Base-by-base conservation (phyloP, 2,329 filamentous ascomycete species). In the Alternaria brassicae region DNA sequence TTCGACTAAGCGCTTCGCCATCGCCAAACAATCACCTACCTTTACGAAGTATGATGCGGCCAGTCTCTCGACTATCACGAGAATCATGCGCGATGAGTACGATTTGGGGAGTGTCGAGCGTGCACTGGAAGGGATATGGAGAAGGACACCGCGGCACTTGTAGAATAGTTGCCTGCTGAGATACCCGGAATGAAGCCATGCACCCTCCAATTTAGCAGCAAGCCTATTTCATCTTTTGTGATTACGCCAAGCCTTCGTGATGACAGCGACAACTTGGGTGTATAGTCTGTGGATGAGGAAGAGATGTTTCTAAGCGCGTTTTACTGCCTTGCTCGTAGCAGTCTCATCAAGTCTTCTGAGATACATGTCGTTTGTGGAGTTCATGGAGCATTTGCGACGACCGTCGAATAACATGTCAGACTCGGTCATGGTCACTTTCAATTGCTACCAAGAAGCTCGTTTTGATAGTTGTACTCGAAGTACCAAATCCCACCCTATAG, bases 1-100 rank as follows among this genome's bases (percentile, higher is more conserved):
- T 89, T 89, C 85, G 87, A 89, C 82, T 84, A 84, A 78, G 70
- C 69, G 70, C 59, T 57, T 76, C 71, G 62, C 63, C 62, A 64
- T 39, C 36, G 37, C 37, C 37, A 21, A 39, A 39, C 37, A 62
- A 42, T 49, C 56, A 61, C 50, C 51, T 54, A 60, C 54, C 58
- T 62, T 66, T 61, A 74, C 65, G 66, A 72, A 67, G 62, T 68
- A 72, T 72, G 68, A 70, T 69, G 64, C 54, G 49, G 67, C 58
- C 66, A 70, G 62, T 64, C 66, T 71, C 63, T 70, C 68, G 61
- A 63, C 53, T 65, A 66, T 65, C 61, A 72, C 65, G 73, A 69
- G 63, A 68, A 71, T 71, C 69, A 73, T 71, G 73, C 69, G 67
- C 61, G 53, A 72, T 60, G 73, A 70, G 63, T 60, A 69, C 39